Evolutionary conservation across 2,329 filamentous ascomycete species (phyloP), one percentile per base, ranked within the genome.

Genomic region (Penicillium sp.): DNA sequence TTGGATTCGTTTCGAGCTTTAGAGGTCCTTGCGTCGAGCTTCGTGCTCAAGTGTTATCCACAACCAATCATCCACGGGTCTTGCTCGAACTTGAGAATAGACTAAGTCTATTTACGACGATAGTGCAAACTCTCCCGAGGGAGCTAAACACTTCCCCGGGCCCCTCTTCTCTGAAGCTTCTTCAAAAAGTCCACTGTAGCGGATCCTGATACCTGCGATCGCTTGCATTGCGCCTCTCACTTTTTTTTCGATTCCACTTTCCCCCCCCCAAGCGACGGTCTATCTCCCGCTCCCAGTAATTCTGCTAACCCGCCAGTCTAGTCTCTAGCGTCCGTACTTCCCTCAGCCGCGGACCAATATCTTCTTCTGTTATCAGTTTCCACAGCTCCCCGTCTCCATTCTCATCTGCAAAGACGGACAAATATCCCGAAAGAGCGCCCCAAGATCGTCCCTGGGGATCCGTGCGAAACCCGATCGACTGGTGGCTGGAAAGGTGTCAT

Each of bases 351-450:
- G 44, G 16, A 44, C 55, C 34, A 57, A 44, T 49, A 18, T 51
- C 39, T 22, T 4, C 31, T 14, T 34, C 27, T 29, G n/a, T 22
- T 32, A n/a, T 5, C 13, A n/a, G 6, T 36, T 36, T n/a, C 34
- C 34, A 36, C n/a, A 31, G 27, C 11, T 4, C 21, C 36, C 32
- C 44, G 51, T 52, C 48, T 39, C 16, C 32, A 47, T 36, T 50
- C 40, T 54, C 36, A 11, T 8, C 52, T 61, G 61, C 63, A 64
- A 24, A 46, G 46, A 58, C 63, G 63, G 63, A 59, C 46, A 60
- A 60, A 62, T 63, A 62, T 14, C 63, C 62, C 58, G 55, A 64
- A 65, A 38, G 36, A 51, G 62, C 42, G 39, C 43, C 31, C n/a
- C 38, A 14, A 59, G 58, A 63, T 64, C 58, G 57, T 59, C 57